Evolutionary conservation across 306 rosid species (phyloP).

Genomic region (Dalbergia cultrata): DNA sequence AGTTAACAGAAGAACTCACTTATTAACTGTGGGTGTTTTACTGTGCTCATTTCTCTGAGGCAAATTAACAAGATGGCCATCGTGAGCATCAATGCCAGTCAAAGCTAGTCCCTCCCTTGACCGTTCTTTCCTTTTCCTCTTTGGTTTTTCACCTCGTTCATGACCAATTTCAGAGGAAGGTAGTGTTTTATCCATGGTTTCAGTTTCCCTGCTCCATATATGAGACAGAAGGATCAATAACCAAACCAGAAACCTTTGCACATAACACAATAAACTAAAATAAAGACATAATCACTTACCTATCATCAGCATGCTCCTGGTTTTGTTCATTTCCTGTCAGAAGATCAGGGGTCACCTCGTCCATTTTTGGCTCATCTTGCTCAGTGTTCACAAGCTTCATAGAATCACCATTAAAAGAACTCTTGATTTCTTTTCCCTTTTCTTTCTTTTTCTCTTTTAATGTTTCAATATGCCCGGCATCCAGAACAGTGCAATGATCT

Average conservation of each 20-base stretch:
- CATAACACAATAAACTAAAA: conserved; percentile 26
- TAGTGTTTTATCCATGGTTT: conserved; percentile 27
- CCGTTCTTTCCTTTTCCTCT: conserved; percentile 50
- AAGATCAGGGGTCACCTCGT: conserved; percentile 42
- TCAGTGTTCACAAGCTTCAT: conserved; percentile 25
- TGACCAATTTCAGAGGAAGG: conserved; percentile 43
- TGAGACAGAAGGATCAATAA: conserved; percentile 32
- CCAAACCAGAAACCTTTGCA: conserved; percentile 36
- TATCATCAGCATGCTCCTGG: conserved; percentile 44
- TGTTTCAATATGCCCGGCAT: conserved; percentile 41
- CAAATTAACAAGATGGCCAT: neutral
- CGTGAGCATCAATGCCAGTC: too few species aligned
- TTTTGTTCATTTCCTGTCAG: conserved; percentile 37
- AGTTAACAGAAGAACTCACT: conserved; percentile 51
- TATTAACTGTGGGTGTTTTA: conserved; percentile 29
- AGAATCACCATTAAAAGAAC: conserved; percentile 32
- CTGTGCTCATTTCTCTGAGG: conserved; percentile 35
- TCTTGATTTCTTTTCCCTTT: conserved; percentile 38
- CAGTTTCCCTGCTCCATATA: conserved; percentile 37
- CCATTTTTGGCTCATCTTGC: conserved; percentile 43
- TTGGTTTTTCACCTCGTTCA: conserved; percentile 44
- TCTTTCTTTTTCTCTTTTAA: conserved; percentile 45
- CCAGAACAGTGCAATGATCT: conserved; percentile 36
- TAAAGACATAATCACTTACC: conserved; percentile 48
- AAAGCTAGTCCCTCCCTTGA: neutral